A percentile compares a stretch with the other conserved stretches of the same genome.
Evolutionary conservation across 1,284 basidiomycete species (phyloP).

Genomic region (Irpex sp.): DNA sequence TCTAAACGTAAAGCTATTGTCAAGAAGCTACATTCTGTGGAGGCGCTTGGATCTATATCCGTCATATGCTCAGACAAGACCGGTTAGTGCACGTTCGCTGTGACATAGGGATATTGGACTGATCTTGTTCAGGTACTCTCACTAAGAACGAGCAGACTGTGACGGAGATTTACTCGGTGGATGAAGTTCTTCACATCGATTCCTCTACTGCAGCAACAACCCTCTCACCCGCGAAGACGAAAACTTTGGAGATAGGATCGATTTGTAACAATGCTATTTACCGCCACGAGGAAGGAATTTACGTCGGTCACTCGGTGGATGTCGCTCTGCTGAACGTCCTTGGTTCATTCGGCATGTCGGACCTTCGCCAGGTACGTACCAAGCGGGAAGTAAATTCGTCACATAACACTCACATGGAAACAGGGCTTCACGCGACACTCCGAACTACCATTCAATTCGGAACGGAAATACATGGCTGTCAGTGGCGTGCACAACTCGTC

Average conservation of each 20-base stretch:
- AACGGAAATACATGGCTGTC: constrained; percentile 90
- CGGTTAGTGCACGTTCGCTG: constrained; percentile 39
- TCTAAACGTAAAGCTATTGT: constrained; percentile 93
- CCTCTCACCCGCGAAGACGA: constrained; percentile 47
- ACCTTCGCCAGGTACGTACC: constrained; percentile 62
- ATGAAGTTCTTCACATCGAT: constrained; percentile 75
- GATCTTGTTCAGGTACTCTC: constrained; percentile 66
- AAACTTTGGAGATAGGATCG: constrained; percentile 63
- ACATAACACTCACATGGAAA: too few species aligned
- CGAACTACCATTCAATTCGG: constrained; percentile 91
- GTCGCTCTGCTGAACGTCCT: constrained; percentile 88
- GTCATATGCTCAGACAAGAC: constrained; percentile 99
- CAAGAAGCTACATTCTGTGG: constrained; percentile 94
- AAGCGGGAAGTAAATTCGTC: not conserved
- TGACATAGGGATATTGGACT: not conserved
- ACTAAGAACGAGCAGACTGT: constrained; percentile 97
- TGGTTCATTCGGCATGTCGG: constrained; percentile 64
- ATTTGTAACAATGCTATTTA: constrained; percentile 72
- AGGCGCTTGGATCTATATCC: constrained; percentile 90
- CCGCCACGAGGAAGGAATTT: constrained; percentile 69
- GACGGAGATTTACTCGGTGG: constrained; percentile 83
- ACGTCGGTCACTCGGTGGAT: constrained; percentile 90
- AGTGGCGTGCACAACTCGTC: constrained; percentile 56
- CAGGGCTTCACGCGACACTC: constrained; percentile 71
- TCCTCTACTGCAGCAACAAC: constrained; percentile 30